Evolutionary conservation across 805 yeast species (phyloP), one percentile per base, ranked within the genome.

Genomic region (Yamadazyma insecticola): DNA sequence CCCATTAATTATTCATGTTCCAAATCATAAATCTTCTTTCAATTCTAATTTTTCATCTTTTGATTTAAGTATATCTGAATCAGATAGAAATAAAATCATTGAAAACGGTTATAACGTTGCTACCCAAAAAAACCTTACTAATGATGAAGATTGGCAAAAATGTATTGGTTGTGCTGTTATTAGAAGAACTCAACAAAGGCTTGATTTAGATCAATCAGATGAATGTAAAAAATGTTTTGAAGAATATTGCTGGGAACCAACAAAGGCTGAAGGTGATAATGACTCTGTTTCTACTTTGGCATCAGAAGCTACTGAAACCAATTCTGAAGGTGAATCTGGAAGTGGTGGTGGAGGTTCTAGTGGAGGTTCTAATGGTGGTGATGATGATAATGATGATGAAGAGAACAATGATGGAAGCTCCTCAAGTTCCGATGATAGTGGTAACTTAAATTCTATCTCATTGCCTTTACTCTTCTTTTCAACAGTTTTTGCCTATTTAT

Each of bases 161-260:
- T 86, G 95, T 63, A 72, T 86, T 29, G 85, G 86, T 3, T 86
- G 95, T 66, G 95, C 94, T 5, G 70, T 86, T 27, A 67, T 85
- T 35, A 78, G 84, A 59, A 74, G 95, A 51, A 74, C 80, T 25
- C 79, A 80, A 48, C 92, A 85, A 55, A 68, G 89, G 50, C 57
- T 69, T 22, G 77, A 78, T 13, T 55, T 66, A 22, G 67, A 72
- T 10, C 81, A 81, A 35, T 63, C 76, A 6, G 77, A 68, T 2
- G 86, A 82, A 49, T 87, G 96, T 61, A 60, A 74, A 43, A 44
- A 60, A 29, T 87, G 96, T 53, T 84, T 87, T 55, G 55, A 63
- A 16, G 63, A 66, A 8, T 85, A 84, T 57, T 87, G 96, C 56
- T 87, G 88, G 88, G 67, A 72, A 15, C 43, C 43, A 6, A 6